Evolutionary conservation across 2,329 filamentous ascomycete species (phyloP).

Genomic region (Eutypella sp.): DNA sequence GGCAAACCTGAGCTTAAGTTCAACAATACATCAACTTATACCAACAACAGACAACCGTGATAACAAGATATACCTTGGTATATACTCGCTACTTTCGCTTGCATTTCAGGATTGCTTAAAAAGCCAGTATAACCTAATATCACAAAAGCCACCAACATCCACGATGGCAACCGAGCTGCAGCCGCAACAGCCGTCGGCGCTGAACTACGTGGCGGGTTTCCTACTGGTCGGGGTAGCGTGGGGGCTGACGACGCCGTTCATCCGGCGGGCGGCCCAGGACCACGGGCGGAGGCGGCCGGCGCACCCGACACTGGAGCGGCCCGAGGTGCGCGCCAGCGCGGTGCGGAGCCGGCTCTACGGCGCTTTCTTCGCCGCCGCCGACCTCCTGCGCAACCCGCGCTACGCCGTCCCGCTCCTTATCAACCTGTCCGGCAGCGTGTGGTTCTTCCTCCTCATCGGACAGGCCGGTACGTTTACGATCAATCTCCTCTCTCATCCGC

Average conservation of each 20-base stretch:
- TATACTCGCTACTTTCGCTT: too few relatives aligned
- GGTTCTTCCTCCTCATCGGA: slow-evolving; percentile 94
- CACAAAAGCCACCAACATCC: too few relatives aligned
- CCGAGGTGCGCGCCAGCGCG: slow-evolving; percentile 52
- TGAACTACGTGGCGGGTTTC: slow-evolving; percentile 87
- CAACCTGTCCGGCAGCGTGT: slow-evolving; percentile 88
- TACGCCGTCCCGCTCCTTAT: slow-evolving; percentile 82
- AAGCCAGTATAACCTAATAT: too few relatives aligned
- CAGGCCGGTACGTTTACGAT: slow-evolving; percentile 65
- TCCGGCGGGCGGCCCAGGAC: slow-evolving; percentile 74
- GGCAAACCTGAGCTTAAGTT: too few relatives aligned
- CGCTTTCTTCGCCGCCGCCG: slow-evolving; percentile 68
- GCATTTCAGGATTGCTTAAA: too few relatives aligned
- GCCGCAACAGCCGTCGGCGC: slow-evolving; percentile 48
- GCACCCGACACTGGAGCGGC: slow-evolving; percentile 49
- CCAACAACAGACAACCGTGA: too few relatives aligned
- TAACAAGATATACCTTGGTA: too few relatives aligned
- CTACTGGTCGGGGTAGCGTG: slow-evolving; percentile 86
- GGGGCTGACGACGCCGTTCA: slow-evolving; percentile 91
- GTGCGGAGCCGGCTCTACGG: slow-evolving; percentile 58
- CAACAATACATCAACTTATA: too few relatives aligned
- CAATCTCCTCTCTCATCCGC: neutral
- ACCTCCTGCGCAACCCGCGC: slow-evolving; percentile 72
- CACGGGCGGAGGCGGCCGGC: slow-evolving; percentile 62
- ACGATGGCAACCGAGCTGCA: too few relatives aligned